phyloP scores from a whole-genome alignment of 1,284 basidiomycete genomes.

The Puccinia sorghi region DNA sequence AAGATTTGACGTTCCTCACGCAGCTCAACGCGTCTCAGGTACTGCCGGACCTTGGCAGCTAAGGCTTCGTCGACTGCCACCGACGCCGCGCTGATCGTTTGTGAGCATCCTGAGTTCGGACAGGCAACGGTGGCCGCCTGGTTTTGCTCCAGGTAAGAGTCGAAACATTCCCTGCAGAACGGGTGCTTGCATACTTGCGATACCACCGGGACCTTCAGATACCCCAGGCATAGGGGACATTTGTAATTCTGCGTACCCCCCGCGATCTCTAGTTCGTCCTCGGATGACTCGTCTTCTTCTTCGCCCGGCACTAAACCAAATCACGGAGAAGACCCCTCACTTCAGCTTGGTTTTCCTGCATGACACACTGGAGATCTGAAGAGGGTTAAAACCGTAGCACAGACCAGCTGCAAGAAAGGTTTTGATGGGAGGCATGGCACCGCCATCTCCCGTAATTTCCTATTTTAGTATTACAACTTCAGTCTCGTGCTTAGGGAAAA shows the following conservation, averaged over 20 bases:
- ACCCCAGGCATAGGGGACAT: constrained; percentile 44
- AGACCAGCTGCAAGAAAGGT: constrained; percentile 40
- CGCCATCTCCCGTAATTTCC: constrained; percentile 16
- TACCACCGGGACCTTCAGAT: constrained; percentile 20
- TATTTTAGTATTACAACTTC: background rate
- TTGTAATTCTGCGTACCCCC: constrained; percentile 42
- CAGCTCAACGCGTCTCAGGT: constrained; percentile 2
- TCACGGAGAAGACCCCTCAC: background rate
- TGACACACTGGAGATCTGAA: background rate
- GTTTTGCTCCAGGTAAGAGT: constrained; percentile 24
- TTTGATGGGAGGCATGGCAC: constrained; percentile 37
- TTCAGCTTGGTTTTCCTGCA: background rate
- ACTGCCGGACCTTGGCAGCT: constrained; percentile 19
- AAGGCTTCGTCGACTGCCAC: constrained; percentile 23
- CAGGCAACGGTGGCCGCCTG: background rate
- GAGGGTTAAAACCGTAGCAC: background rate
- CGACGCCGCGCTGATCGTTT: background rate
- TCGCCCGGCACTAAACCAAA: constrained; percentile 3
- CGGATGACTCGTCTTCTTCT: constrained; percentile 35
- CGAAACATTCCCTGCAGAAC: constrained; percentile 44
- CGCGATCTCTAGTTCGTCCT: constrained; percentile 42
- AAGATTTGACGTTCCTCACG: constrained; percentile 16
- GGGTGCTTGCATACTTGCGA: constrained; percentile 34
- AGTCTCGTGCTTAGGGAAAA: background rate
- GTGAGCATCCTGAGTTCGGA: constrained; percentile 34